A percentile compares a stretch with the other conserved stretches of the same genome.
These are phyloP conservation scores for Grosmannia huntii DNA, from an alignment of 2,329 filamentous ascomycete species.

Conservation along the genomic window DNA sequence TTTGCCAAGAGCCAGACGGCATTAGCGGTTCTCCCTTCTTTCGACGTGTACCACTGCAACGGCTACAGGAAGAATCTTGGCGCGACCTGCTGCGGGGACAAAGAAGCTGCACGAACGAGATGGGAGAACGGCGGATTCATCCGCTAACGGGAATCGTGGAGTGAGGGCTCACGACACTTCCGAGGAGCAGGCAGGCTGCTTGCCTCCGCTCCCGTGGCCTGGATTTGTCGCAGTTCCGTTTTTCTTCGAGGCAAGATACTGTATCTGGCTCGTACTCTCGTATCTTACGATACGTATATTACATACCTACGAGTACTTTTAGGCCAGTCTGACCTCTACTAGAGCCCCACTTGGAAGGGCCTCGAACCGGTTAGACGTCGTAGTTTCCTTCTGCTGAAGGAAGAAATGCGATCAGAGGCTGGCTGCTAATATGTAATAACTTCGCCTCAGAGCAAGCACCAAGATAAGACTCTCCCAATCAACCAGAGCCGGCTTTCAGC, in stretches of 20 bases:
- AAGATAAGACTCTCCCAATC: background rate
- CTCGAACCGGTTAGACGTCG: background rate
- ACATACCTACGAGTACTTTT: background rate
- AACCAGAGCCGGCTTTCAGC: too few species aligned
- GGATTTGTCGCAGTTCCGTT: too few species aligned
- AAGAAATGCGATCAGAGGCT: too few species aligned
- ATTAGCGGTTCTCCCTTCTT: background rate
- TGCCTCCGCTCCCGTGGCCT: too few species aligned
- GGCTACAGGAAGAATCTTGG: background rate
- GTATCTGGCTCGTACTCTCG: too few species aligned
- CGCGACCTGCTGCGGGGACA: background rate
- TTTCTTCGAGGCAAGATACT: too few species aligned
- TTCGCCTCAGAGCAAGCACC: too few species aligned
- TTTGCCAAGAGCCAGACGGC: conserved; percentile 4
- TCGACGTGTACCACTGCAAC: background rate
- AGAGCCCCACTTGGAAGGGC: background rate
- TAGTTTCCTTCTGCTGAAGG: too few species aligned
- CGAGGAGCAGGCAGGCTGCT: too few species aligned
- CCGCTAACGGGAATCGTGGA: too few species aligned
- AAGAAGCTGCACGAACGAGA: background rate
- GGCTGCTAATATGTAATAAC: too few species aligned
- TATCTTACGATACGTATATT: background rate
- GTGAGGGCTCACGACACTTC: too few species aligned
- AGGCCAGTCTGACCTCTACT: background rate
- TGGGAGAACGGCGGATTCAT: background rate